Base-by-base conservation (phyloP, 2,329 filamentous ascomycete species). In the Westerdykella aurantiaca region DNA sequence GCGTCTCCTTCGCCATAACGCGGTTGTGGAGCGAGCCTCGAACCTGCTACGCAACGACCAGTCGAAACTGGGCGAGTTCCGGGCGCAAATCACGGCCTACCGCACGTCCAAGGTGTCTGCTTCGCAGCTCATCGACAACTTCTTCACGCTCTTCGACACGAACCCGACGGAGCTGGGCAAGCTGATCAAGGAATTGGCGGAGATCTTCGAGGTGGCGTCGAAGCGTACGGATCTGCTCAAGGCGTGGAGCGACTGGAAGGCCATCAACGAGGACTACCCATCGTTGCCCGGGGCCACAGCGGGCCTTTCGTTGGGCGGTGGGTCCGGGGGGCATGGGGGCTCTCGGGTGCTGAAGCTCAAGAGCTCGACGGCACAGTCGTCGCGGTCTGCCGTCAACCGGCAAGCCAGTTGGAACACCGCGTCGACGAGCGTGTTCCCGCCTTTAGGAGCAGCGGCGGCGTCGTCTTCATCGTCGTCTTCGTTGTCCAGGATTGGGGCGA, bases 231-330 rank as follows among this genome's bases (percentile, higher is more conserved):
- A 73, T 0, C 72, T 98, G 3, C 79, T 89, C 21, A 85, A 85
- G 57, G 88, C 90, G 1, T 96, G 91, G 89, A 88, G 88, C 55
- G 87, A 95, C 68, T 96, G 91, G 88, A 87, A 88, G 38, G 89
- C 89, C 31, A 93, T 95, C 69, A 94, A 95, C 53, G 90, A 96
- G 67, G 90, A 96, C 64, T 97, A 96, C 55, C 91, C 91, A 0
- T 88, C 86, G 1, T 73, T 97, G 1, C 90, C 91, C 1, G 85
- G 85, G 0, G 77, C 75, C 37, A 78, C 75, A 38, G 68, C 70
- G 18, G 68, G 68, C 13, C 66, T 54, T 17, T 63, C 64, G 56
- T 63, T 64, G 31, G 68, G 66, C 45, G 69, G 60, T 13, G 60
- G 53, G 2, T 48, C 56, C 34, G 44, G 46, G 80, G 85, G 47